These are phyloP conservation scores for Spathaspora boniae DNA, from an alignment of 805 yeast species.

Conservation along the genomic window DNA sequence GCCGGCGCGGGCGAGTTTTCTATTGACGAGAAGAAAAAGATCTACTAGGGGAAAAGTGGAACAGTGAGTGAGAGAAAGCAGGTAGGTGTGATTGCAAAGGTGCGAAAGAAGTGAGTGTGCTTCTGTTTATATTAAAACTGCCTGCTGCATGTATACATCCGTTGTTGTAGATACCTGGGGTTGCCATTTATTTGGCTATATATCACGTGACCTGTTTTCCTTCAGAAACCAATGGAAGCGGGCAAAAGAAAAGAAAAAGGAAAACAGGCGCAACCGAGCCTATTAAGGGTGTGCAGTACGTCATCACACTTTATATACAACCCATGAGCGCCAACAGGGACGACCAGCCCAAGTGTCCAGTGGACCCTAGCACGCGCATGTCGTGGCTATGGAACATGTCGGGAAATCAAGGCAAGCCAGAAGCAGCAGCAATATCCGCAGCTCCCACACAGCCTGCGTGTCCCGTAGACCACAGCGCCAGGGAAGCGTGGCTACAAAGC, in stretches of 20 bases:
- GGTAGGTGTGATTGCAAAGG: background rate
- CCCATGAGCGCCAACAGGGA: too few species aligned
- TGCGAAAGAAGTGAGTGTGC: too few species aligned
- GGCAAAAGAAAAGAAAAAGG: background rate
- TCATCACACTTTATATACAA: background rate
- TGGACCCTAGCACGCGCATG: slow-evolving; percentile 42
- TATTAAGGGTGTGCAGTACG: background rate
- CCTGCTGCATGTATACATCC: too few species aligned
- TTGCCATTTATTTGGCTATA: background rate
- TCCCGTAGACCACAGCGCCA: slow-evolving; percentile 37
- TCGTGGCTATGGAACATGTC: slow-evolving; percentile 25
- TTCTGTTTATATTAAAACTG: too few species aligned
- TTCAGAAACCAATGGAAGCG: background rate
- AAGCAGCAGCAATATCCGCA: slow-evolving; percentile 10
- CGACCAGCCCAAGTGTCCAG: slow-evolving; percentile 25
- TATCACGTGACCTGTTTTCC: background rate
- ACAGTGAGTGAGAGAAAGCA: background rate
- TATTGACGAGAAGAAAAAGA: slow-evolving; percentile 92
- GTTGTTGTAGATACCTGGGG: too few species aligned
- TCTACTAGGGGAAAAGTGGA: slow-evolving; percentile 43
- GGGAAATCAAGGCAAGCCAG: slow-evolving; percentile 22
- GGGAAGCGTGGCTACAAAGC: slow-evolving; percentile 35
- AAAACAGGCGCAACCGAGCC: background rate
- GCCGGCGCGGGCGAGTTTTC: slow-evolving; percentile 96
- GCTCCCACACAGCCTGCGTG: slow-evolving; percentile 34